phyloP scores from a whole-genome alignment of 805 yeast genomes.

The Cyberlindnera sargentensis region DNA sequence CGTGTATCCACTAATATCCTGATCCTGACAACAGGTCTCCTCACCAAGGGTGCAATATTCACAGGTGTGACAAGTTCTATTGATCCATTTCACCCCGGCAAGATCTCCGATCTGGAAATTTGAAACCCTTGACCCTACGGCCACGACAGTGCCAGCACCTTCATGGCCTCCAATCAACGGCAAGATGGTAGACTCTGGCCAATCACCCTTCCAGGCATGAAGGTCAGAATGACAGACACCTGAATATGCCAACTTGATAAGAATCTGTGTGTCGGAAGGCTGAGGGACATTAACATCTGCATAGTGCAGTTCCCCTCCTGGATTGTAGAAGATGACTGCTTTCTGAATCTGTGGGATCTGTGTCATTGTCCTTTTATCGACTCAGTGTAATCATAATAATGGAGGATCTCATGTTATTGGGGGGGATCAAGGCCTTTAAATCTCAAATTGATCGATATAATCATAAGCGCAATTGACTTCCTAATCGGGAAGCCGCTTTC shows the following conservation, averaged over 20 bases:
- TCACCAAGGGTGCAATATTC: slow-evolving; percentile 51
- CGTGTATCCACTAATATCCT: slow-evolving; percentile 66
- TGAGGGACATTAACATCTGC: slow-evolving; percentile 45
- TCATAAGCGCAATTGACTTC: slow-evolving; percentile 1
- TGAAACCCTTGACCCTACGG: slow-evolving; percentile 47
- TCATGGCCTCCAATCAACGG: slow-evolving; percentile 69
- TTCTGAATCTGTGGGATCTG: slow-evolving; percentile 37
- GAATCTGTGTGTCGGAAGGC: slow-evolving; percentile 47
- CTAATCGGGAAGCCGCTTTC: slow-evolving; percentile 2
- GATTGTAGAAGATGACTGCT: slow-evolving; percentile 41
- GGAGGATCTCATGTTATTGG: not conserved
- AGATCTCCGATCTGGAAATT: slow-evolving; percentile 56
- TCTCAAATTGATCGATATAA: not conserved
- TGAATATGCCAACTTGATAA: slow-evolving; percentile 50
- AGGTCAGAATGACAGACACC: slow-evolving; percentile 64
- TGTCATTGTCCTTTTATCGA: not conserved
- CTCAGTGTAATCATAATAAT: not conserved
- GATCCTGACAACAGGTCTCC: slow-evolving; percentile 60
- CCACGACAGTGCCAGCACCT: slow-evolving; percentile 67
- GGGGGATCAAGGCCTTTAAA: too few relatives aligned
- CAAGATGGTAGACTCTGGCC: slow-evolving; percentile 48
- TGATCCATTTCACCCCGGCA: slow-evolving; percentile 66
- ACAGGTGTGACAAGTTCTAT: slow-evolving; percentile 58
- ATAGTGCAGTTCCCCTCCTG: slow-evolving; percentile 40
- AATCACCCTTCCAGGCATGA: slow-evolving; percentile 50